Percentiles rank a stretch among this genome's conserved stretches.
phyloP scores from a whole-genome alignment of 768 basidiomycete genomes.

The Leucocoprinus sp. region DNA sequence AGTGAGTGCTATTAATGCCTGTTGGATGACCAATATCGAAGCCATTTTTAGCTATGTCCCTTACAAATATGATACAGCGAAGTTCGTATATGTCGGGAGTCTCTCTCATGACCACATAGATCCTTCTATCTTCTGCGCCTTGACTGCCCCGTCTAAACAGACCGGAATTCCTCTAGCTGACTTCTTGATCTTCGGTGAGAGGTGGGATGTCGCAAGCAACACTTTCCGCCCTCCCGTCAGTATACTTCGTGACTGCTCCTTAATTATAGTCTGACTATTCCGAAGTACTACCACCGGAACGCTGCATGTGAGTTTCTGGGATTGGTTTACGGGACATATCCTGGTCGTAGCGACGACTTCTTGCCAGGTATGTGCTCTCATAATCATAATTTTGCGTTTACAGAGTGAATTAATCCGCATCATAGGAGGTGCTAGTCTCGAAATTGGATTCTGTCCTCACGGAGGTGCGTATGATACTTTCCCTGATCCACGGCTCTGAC shows the following conservation, averaged over 20 bases:
- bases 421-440: slow-evolving; percentile 46
- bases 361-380: slow-evolving; percentile 33
- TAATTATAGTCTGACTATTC: neutral
- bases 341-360: slow-evolving; percentile 56
- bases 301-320: slow-evolving; percentile 59
- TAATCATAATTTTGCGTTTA: neutral
- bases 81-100: slow-evolving; percentile 55
- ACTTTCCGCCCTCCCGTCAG: slow-evolving; percentile 56
- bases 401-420: neutral
- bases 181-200: slow-evolving; percentile 54
- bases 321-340: slow-evolving; percentile 53
- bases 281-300: slow-evolving; percentile 59
- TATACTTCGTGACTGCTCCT: slow-evolving; percentile 4
- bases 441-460: slow-evolving; percentile 58
- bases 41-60: slow-evolving; percentile 44
- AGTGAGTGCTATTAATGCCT: slow-evolving; percentile 28
- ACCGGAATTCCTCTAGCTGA: slow-evolving; percentile 51
- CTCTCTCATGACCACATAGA: slow-evolving; percentile 66
- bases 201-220: slow-evolving; percentile 53
- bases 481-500: neutral
- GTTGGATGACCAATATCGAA: neutral
- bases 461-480: slow-evolving; percentile 35
- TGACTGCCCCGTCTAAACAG: slow-evolving; percentile 57
- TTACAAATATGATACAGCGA: slow-evolving; percentile 59
- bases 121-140: slow-evolving; percentile 60